Evolutionary conservation across 2,329 filamentous ascomycete genomes (phyloP).

Genomic region (Sporothrix pallida): DNA sequence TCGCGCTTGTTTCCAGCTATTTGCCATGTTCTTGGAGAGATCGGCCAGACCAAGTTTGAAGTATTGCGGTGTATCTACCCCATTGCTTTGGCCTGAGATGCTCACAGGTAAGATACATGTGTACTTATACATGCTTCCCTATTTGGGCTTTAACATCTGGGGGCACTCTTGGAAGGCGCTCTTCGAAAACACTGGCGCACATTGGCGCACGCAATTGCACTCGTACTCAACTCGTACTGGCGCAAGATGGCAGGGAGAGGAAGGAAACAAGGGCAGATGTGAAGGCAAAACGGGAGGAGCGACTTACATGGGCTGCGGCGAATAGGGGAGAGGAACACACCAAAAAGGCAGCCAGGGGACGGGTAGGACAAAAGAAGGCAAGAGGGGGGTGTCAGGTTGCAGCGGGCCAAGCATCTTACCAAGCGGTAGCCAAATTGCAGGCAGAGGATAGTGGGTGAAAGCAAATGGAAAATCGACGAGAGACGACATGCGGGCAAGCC

Average conservation of each 20-base stretch:
- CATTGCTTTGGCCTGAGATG: not conserved
- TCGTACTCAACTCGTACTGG: not conserved
- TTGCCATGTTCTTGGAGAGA: not conserved
- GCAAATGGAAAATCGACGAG: not conserved
- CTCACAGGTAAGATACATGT: not conserved
- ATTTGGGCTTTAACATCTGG: not conserved
- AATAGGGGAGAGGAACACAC: not conserved
- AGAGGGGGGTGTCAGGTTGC: slow-evolving; percentile 15
- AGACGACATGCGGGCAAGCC: not conserved
- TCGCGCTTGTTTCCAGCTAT: not conserved
- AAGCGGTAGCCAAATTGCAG: not conserved
- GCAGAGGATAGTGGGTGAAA: not conserved
- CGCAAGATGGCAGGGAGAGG: not conserved
- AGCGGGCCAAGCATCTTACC: not conserved
- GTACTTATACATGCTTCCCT: not conserved
- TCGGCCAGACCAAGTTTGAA: not conserved
- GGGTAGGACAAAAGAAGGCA: not conserved
- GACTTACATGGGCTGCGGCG: not conserved
- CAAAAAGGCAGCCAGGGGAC: not conserved
- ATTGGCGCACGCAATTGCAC: slow-evolving; percentile 17
- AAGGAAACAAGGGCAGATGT: not conserved
- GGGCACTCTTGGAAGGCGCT: not conserved
- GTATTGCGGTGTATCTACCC: not conserved
- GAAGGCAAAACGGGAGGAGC: not conserved
- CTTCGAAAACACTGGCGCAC: not conserved